phyloP scores from a whole-genome alignment of 805 yeast genomes.

The Wickerhamiella nectarea region DNA sequence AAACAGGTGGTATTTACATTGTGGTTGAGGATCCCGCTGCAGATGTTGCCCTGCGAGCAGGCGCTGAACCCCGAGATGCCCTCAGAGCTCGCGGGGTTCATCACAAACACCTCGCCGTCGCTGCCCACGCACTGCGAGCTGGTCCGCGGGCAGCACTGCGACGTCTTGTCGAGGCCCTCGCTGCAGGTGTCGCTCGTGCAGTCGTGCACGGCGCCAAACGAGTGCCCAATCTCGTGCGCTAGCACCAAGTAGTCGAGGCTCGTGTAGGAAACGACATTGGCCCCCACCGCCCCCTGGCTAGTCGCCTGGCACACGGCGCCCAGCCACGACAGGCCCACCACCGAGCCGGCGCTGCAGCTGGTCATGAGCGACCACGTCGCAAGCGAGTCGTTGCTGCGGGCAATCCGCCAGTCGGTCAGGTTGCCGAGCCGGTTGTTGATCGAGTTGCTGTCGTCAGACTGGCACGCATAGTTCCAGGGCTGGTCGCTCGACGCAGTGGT shows the following conservation, averaged over 20 bases:
- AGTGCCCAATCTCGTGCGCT: conserved; percentile 30
- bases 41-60: conserved; percentile 28
- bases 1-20: conserved; percentile 22
- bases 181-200: conserved; percentile 27
- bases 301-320: conserved; percentile 24
- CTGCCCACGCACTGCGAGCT: conserved; percentile 22
- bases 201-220: conserved; percentile 32
- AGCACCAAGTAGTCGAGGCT: conserved; percentile 26
- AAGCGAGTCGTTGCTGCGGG: conserved; percentile 21
- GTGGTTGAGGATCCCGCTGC: conserved; percentile 21
- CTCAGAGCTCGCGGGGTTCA: conserved; percentile 27
- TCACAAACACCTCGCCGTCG: conserved; percentile 23
- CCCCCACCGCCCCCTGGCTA: conserved; percentile 20
- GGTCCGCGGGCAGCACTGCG: conserved; percentile 27
- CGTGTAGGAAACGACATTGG: conserved; percentile 26
- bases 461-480: conserved; percentile 23
- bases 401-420: conserved; percentile 24
- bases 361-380: conserved; percentile 29
- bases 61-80: conserved; percentile 22
- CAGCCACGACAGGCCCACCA: conserved; percentile 29
- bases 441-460: conserved; percentile 8
- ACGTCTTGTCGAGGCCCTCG: conserved; percentile 17
- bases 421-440: conserved; percentile 21
- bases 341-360: conserved; percentile 23
- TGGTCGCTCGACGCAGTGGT: conserved; percentile 10